Evolutionary conservation across 441 rosid genomes (phyloP).

Genomic region (Biscutella laevigata): DNA sequence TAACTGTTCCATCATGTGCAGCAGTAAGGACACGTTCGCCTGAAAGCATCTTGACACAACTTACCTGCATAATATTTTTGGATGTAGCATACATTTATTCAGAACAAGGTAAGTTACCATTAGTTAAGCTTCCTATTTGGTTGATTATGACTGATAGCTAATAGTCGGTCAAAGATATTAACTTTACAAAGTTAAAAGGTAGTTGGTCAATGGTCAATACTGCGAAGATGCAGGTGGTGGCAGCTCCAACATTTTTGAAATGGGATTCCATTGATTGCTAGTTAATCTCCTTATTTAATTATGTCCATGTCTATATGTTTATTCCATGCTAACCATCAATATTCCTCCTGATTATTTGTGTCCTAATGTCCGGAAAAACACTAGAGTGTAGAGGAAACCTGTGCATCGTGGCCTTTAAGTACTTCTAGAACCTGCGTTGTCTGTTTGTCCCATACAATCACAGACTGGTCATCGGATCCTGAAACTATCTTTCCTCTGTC

Average conservation of each 20-base stretch:
- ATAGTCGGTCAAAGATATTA: background rate
- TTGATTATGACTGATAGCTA: constrained; percentile 3
- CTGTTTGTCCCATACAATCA: constrained; percentile 97
- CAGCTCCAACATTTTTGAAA: constrained; percentile 12
- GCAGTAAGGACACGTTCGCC: constrained; percentile 97
- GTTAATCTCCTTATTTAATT: background rate
- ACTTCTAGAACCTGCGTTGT: constrained; percentile 86
- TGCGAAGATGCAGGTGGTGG: background rate
- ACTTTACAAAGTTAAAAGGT: background rate
- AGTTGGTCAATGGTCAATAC: background rate
- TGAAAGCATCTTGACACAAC: constrained; percentile 90
- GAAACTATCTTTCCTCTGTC: constrained; percentile 96
- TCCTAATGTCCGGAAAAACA: constrained; percentile 2
- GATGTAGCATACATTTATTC: constrained; percentile 15
- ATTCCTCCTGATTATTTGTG: background rate
- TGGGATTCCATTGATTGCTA: background rate
- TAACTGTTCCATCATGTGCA: constrained; percentile 92
- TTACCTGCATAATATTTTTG: constrained; percentile 48
- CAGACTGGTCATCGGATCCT: constrained; percentile 94
- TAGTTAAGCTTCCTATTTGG: constrained; percentile 2
- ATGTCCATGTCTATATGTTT: background rate
- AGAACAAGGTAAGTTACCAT: background rate
- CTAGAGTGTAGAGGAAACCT: constrained; percentile 40
- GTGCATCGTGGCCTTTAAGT: constrained; percentile 90
- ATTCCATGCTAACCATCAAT: background rate